Base-by-base conservation (phyloP, 768 basidiomycete genomes). In the Dioszegia aurantiaca region DNA sequence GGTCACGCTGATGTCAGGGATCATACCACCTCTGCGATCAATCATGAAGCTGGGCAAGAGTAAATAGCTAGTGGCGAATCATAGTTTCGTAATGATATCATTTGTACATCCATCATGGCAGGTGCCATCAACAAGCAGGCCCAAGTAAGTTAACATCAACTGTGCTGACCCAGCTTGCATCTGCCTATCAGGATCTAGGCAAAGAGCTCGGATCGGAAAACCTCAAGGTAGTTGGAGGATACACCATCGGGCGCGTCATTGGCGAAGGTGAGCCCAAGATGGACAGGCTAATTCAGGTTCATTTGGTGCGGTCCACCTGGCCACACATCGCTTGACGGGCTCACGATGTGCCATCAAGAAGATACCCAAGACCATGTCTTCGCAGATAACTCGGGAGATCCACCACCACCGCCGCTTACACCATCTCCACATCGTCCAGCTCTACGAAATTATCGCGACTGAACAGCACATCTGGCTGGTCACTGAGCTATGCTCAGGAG, bases 381-480 rank as follows among this genome's bases (percentile, higher is more conserved):
- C 92, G 5, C 83, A 88, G 17, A 82, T 99, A 39, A 99, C 95
- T 26, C 85, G 94, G 63, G 94, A 99, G 79, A 95, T 99, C 55
- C 94, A 99, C 72, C 95, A 99, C 70, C 94, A 99, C 79, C 88
- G 94, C 49, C 88, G 90, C 47, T 83, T 99, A 12, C 95, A 95
- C 74, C 94, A 98, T 70, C 91, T 91, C 0, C 86, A 95, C 73
- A 84, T 99, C 69, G 89, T 91, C 14, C 91, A 94, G 73, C 86
- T 98, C 78, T 95, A 89, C 80, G 94, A 99, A 78, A 90, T 98
- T 72, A 89, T 98, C 73, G 95, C 95, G 9, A 98, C 95, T 1
- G 95, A 99, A 78, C 83, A 84, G 24, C 83, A 85, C 63, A 93
- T 99, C 72, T 98, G 92, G 91, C 90, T 99, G 58, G 87, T 99